Evolutionary conservation across 73 alveolate species (phyloP).

Genomic region (Tetrahymena borealis): DNA sequence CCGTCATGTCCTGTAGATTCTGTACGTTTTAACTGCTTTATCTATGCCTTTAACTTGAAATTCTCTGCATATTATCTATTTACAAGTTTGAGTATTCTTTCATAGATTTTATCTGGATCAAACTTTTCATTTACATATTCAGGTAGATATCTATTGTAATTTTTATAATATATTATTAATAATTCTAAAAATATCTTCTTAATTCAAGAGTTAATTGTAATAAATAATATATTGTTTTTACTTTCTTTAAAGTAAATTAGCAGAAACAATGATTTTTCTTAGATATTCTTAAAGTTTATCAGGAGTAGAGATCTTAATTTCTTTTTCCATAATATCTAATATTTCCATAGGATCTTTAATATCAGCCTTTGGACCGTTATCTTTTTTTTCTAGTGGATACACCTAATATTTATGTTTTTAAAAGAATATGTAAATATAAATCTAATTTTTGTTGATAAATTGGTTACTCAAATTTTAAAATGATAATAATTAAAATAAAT

Average conservation of each 20-base stretch:
- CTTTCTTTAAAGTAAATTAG: constrained; percentile 18
- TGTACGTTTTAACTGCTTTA: not conserved
- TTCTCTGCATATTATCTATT: constrained; percentile 11
- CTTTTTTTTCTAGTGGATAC: constrained; percentile 8
- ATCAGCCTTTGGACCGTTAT: constrained; percentile 32
- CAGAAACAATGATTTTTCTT: constrained; percentile 34
- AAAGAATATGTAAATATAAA: too few relatives aligned
- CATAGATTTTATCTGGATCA: constrained; percentile 38
- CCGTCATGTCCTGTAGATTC: not conserved
- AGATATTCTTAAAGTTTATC: constrained; percentile 29
- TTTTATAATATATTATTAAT: not conserved
- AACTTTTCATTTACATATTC: constrained; percentile 25
- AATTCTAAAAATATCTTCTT: not conserved
- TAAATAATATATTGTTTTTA: too few relatives aligned
- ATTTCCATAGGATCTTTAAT: constrained; percentile 26
- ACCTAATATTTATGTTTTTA: not conserved
- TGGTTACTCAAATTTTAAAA: too few relatives aligned
- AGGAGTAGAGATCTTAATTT: constrained; percentile 12
- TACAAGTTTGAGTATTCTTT: constrained; percentile 23
- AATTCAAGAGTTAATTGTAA: not conserved
- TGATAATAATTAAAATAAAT: too few relatives aligned
- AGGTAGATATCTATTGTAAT: constrained; percentile 4
- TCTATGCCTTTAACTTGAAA: not conserved
- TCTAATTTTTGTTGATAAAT: not conserved
- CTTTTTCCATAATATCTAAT: constrained; percentile 27